phyloP scores from a whole-genome alignment of 257 asterid species.

The Lithospermum erythrorhizon region DNA sequence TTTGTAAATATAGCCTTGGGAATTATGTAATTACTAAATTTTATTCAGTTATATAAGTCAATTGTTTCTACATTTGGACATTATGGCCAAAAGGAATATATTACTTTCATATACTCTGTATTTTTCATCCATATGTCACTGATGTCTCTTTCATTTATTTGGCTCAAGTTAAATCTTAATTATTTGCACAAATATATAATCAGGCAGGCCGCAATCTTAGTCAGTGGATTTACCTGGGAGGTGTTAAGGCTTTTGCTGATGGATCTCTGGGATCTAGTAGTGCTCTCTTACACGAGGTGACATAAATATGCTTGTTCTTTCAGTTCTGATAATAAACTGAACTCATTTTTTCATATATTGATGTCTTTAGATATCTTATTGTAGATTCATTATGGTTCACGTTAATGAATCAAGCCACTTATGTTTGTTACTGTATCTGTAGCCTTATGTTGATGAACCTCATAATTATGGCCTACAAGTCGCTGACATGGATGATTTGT shows the following conservation, averaged over 20 bases:
- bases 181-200: slow-evolving; percentile 28
- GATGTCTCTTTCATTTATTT: neutral
- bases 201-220: slow-evolving; percentile 56
- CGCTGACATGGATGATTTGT: slow-evolving; percentile 42
- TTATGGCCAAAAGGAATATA: neutral
- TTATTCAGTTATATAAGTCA: too few species aligned
- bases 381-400: neutral
- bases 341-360: too few species aligned
- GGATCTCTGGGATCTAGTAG: slow-evolving; percentile 95
- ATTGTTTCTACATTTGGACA: neutral
- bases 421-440: slow-evolving; percentile 17
- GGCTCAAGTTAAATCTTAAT: neutral
- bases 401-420: slow-evolving; percentile 2
- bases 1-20: neutral
- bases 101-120: neutral
- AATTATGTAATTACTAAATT: too few species aligned
- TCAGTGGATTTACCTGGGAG: slow-evolving; percentile 90
- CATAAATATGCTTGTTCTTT: neutral
- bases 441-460: slow-evolving; percentile 78
- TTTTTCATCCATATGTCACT: neutral
- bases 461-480: slow-evolving; percentile 71
- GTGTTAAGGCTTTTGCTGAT: slow-evolving; percentile 83
- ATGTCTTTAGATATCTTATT: neutral
- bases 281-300: slow-evolving; percentile 75
- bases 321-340: too few species aligned